Evolutionary conservation across 2,329 filamentous ascomycete genomes (phyloP), one percentile per base, ranked within the genome.

Genomic region (Alternaria postmessia): DNA sequence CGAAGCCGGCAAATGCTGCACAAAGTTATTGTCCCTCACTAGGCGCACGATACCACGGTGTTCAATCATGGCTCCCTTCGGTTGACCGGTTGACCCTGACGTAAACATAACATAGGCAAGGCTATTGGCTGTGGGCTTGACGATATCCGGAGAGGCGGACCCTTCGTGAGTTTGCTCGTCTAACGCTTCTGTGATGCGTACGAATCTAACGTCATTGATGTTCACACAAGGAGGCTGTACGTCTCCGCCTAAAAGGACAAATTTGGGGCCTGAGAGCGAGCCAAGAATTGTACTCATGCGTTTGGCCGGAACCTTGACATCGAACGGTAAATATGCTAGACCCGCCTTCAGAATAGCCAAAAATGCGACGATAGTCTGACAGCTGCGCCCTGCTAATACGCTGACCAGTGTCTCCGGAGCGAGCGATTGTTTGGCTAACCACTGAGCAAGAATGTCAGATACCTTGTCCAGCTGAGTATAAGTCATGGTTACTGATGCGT

Each of bases 91-190:
- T 6, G 77, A 68, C 18, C 71, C 68, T 20, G 81, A 82, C 0
- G 83, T 84, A 61, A 89, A 86, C 4, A 90, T 82, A 7, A 88
- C 80, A 67, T 86, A 89, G 0, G 87, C 87, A 4, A 81, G 38
- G 14, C 38, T 18, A 7, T n/a, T 20, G 14, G 38, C 38, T 9
- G n/a, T 20, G 9, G 38, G 38, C 16, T 16, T 16, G 32, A 12
- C 32, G 2, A 16, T 12, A 12, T 34, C 14, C 12, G 2, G 32
- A 34, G 32, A 34, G 14, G 12, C 32, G 32, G 32, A 34, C 14
- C 7, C 38, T 8, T 39, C 8, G n/a, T 39, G n/a, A 12, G 12
- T 12, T 8, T 16, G 12, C 32, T 34, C 32, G 5, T 34, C 12
- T 5, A 34, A 6, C 5, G 32, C 14, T 34, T 34, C 14, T 34